Conservation (phyloP, 768 basidiomycete genomes). For the Xerocomus brunneocitrinus region DNA sequence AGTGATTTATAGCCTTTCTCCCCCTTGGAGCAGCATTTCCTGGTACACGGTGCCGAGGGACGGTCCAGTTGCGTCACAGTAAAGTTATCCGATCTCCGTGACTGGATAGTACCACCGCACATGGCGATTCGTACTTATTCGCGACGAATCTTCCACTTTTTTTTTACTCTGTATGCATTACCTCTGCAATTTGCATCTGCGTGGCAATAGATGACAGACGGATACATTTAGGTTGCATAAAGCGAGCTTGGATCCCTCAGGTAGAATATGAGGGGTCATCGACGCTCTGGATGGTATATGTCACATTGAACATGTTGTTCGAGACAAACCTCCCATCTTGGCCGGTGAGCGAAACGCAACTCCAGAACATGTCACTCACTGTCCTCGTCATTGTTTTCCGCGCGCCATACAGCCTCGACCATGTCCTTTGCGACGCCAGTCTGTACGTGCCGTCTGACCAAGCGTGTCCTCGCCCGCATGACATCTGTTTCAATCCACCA, state of each 20-base stretch:
- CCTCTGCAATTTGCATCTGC: too few relatives aligned
- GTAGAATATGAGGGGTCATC: conserved; percentile 33
- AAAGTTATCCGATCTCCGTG: too few relatives aligned
- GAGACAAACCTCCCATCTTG: conserved; percentile 44
- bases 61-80: too few relatives aligned
- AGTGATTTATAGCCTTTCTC: too few relatives aligned
- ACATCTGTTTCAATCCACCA: conserved; percentile 66
- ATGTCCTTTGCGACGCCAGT: conserved; percentile 67
- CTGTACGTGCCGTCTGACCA: conserved; percentile 70
- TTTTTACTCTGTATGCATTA: too few relatives aligned
- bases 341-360: not conserved
- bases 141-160: too few relatives aligned
- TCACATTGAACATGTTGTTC: conserved; percentile 37
- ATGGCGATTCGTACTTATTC: too few relatives aligned
- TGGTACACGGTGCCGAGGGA: too few relatives aligned
- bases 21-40: too few relatives aligned
- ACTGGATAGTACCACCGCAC: too few relatives aligned
- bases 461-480: conserved; percentile 50
- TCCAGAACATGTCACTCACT: conserved; percentile 39
- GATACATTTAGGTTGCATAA: too few relatives aligned
- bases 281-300: conserved; percentile 38
- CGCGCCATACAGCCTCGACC: conserved; percentile 64
- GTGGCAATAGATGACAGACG: not conserved
- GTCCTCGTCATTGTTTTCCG: conserved; percentile 73
- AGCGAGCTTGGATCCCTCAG: not conserved